These are phyloP conservation scores for Nigrospora oryzae DNA, from an alignment of 2,329 filamentous ascomycete species.

Conservation along the genomic window DNA sequence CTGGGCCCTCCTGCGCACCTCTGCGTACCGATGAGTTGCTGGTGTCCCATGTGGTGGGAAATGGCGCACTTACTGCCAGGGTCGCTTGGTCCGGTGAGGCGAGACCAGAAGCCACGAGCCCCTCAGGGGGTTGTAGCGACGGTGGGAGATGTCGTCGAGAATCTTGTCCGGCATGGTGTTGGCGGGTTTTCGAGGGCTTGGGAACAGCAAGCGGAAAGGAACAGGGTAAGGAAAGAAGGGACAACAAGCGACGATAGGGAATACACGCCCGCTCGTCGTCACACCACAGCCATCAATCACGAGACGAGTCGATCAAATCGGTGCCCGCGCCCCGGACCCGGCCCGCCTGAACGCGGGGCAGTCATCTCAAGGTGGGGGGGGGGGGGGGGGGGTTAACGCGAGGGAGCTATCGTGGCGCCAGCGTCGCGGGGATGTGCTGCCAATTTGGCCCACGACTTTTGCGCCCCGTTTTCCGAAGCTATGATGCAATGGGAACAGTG, in stretches of 20 bases:
- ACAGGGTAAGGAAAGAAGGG: not conserved
- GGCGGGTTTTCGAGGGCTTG: not conserved
- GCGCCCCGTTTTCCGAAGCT: not conserved
- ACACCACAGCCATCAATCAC: too few species aligned
- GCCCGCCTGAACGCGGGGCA: too few species aligned
- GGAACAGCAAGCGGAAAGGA: not conserved
- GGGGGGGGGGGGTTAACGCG: too few species aligned
- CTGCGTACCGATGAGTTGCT: slow-evolving; percentile 29
- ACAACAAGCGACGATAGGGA: not conserved
- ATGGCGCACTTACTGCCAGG: slow-evolving; percentile 74
- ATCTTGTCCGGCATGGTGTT: slow-evolving; percentile 61
- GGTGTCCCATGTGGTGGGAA: not conserved
- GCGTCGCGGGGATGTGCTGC: too few species aligned
- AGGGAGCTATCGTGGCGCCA: too few species aligned
- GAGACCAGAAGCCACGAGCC: slow-evolving; percentile 92
- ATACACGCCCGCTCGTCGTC: too few species aligned
- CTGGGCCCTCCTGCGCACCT: slow-evolving; percentile 68
- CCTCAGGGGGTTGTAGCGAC: slow-evolving; percentile 85
- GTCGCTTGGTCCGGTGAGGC: slow-evolving; percentile 90
- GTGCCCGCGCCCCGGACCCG: too few species aligned
- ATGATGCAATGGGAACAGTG: not conserved
- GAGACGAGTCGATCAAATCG: too few species aligned
- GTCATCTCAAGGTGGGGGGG: too few species aligned
- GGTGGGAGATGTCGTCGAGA: slow-evolving; percentile 92
- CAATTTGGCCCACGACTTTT: not conserved